Evolutionary conservation across 1,284 basidiomycete species (phyloP).

Genomic region (Cryptococcus sp.): DNA sequence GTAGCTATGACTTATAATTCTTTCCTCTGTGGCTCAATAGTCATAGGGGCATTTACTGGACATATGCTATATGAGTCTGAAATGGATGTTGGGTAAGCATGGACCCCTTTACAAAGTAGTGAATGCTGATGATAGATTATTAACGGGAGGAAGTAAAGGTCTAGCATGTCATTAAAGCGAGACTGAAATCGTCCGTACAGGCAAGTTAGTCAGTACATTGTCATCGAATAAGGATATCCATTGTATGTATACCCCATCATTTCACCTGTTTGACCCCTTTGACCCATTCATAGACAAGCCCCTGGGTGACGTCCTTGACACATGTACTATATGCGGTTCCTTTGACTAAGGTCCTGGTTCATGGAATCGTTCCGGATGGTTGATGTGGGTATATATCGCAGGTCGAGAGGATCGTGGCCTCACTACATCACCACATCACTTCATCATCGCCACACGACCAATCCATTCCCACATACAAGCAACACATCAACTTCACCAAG

Average conservation of each 20-base stretch:
- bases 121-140: conserved; percentile 4
- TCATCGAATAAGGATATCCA: neutral
- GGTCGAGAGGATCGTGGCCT: neutral
- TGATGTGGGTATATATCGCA: too few relatives aligned
- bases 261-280: too few relatives aligned
- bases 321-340: too few relatives aligned
- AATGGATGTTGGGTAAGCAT: conserved; percentile 38
- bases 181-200: neutral
- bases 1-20: conserved; percentile 51
- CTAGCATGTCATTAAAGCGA: conserved; percentile 33
- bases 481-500: neutral
- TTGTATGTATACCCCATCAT: neutral
- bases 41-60: conserved; percentile 46
- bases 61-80: conserved; percentile 46
- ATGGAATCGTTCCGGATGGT: too few relatives aligned
- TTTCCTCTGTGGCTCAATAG: conserved; percentile 46
- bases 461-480: neutral
- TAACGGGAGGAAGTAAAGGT: conserved; percentile 22
- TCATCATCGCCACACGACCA: neutral
- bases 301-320: too few relatives aligned
- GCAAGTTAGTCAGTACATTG: neutral
- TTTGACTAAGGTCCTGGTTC: too few relatives aligned
- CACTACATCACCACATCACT: neutral
- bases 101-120: neutral
- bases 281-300: too few relatives aligned